These are phyloP conservation scores for Solanum pennellii DNA, from an alignment of 257 asterid genomes.

Conservation along the genomic window DNA sequence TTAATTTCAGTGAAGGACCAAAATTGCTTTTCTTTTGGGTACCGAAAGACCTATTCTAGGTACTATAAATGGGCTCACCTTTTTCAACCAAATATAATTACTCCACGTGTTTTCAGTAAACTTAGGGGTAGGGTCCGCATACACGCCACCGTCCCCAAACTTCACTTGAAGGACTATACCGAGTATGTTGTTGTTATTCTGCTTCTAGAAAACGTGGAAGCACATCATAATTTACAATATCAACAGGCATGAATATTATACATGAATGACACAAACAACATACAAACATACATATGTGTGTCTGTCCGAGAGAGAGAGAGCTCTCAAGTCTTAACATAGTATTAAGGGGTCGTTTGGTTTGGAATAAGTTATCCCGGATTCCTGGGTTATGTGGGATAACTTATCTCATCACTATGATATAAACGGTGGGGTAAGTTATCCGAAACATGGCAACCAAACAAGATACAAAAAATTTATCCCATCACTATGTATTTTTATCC, in stretches of 20 bases:
- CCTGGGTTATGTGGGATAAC: too few relatives aligned
- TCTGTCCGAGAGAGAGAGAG: background rate
- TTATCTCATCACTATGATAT: too few relatives aligned
- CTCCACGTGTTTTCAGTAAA: background rate
- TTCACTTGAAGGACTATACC: background rate
- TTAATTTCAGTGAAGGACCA: background rate
- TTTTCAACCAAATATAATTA: background rate
- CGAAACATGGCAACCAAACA: too few relatives aligned
- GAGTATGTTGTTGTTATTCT: background rate
- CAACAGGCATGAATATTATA: background rate
- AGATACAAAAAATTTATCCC: too few relatives aligned
- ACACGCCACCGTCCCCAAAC: background rate
- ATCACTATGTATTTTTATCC: too few relatives aligned
- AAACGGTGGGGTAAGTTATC: too few relatives aligned
- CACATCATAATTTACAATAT: background rate
- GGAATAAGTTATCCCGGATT: too few relatives aligned
- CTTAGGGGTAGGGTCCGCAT: background rate
- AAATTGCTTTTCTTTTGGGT: background rate
- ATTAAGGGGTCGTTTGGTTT: background rate
- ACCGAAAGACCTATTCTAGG: background rate
- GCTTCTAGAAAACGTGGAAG: background rate
- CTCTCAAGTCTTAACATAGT: background rate
- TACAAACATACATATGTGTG: background rate
- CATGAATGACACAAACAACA: background rate
- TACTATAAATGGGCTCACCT: background rate